A percentile compares a stretch with the other conserved stretches of the same genome.
Evolutionary conservation across 2,329 filamentous ascomycete species (phyloP).

Genomic region (Ophiostoma piceae): DNA sequence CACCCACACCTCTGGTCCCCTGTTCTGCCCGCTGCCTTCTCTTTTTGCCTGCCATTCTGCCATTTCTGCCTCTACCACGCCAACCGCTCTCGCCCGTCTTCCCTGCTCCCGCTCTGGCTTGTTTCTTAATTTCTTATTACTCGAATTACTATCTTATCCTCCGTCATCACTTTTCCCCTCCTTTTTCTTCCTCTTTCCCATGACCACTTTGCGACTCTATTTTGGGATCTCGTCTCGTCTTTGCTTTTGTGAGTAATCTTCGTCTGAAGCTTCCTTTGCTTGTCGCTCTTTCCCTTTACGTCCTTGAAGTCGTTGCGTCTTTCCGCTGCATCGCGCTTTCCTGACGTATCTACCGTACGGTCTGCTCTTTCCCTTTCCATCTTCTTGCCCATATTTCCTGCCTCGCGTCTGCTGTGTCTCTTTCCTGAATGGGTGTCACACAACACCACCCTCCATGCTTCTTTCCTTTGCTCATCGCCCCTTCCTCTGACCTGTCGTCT

Average conservation of each 20-base stretch:
- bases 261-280: not conserved
- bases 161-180: conserved; percentile 14
- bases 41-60: not conserved
- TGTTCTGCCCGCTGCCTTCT: not conserved
- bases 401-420: not conserved
- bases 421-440: conserved; percentile 26
- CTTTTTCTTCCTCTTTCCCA: conserved; percentile 6
- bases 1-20: conserved; percentile 13
- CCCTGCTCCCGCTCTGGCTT: not conserved
- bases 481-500: conserved; percentile 22
- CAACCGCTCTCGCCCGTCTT: not conserved
- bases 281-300: not conserved
- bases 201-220: conserved; percentile 4
- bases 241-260: not conserved
- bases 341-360: not conserved
- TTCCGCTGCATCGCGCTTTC: not conserved
- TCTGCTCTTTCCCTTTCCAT: conserved; percentile 9
- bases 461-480: not conserved
- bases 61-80: not conserved
- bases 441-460: conserved; percentile 22
- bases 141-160: not conserved
- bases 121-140: not conserved
- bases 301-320: not conserved
- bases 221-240: not conserved
- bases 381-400: not conserved